phyloP scores from a whole-genome alignment of 441 rosid species.

The Euphorbia corollata region DNA sequence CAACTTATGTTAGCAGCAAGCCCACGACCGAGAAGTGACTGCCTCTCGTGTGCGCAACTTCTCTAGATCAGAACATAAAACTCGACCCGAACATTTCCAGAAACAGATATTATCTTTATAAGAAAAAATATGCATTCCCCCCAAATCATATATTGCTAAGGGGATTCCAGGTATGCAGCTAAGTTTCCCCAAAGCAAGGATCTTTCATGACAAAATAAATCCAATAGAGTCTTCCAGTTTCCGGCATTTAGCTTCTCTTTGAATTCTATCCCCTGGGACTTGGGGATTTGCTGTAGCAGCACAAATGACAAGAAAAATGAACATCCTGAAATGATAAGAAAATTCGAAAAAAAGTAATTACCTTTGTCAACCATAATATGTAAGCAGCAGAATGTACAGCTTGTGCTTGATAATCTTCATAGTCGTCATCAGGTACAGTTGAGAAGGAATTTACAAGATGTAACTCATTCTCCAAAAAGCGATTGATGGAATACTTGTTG shows the following conservation, averaged over 20 bases:
- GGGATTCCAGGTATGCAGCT: slow-evolving; percentile 13
- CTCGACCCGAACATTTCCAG: background rate
- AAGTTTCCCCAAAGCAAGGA: slow-evolving; percentile 37
- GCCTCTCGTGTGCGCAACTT: too few relatives aligned
- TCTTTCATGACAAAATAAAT: slow-evolving; percentile 39
- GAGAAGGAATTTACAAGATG: slow-evolving; percentile 44
- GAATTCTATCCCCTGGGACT: slow-evolving; percentile 31
- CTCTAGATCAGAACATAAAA: background rate
- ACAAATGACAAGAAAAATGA: background rate
- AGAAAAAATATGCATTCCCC: too few relatives aligned
- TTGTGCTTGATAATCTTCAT: slow-evolving; percentile 69
- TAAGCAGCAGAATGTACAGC: slow-evolving; percentile 51
- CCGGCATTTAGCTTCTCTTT: slow-evolving; percentile 39
- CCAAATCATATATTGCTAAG: background rate
- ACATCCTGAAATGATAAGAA: background rate
- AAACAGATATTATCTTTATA: background rate
- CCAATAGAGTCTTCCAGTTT: slow-evolving; percentile 34
- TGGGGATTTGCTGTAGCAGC: slow-evolving; percentile 50
- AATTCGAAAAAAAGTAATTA: slow-evolving; percentile 18
- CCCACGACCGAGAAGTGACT: too few relatives aligned
- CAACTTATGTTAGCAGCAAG: too few relatives aligned
- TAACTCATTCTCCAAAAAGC: slow-evolving; percentile 50
- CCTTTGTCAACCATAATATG: slow-evolving; percentile 71
- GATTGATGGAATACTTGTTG: slow-evolving; percentile 19
- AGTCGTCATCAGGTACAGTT: slow-evolving; percentile 38